Evolutionary conservation across 2,329 filamentous ascomycete species (phyloP).

Genomic region (Albifimbria verrucaria): DNA sequence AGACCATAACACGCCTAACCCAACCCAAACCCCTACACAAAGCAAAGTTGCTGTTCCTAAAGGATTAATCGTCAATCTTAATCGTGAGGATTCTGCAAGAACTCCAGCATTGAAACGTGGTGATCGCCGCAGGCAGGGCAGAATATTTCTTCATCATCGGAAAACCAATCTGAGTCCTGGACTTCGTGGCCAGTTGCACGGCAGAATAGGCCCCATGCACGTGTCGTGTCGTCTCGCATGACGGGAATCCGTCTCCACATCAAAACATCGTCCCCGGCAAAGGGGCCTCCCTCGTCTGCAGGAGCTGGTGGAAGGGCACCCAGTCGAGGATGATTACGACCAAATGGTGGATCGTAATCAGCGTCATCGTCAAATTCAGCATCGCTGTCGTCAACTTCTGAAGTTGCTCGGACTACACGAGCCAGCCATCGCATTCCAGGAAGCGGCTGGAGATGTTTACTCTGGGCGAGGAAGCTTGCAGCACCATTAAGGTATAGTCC

Average conservation of each 20-base stretch:
- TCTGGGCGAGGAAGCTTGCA: constrained; percentile 39
- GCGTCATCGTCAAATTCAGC: constrained; percentile 22
- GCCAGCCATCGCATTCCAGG: constrained; percentile 35
- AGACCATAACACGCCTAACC: too few species aligned
- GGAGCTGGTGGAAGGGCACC: constrained; percentile 38
- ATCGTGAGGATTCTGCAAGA: too few species aligned
- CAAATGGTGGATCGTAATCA: constrained; percentile 19
- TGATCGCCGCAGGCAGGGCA: constrained; percentile 39
- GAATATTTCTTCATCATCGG: constrained; percentile 30
- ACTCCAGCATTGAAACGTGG: not conserved
- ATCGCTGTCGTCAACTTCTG: constrained; percentile 20
- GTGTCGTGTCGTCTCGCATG: constrained; percentile 34
- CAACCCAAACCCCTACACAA: too few species aligned
- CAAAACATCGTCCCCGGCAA: constrained; percentile 41
- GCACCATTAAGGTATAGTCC: constrained; percentile 47
- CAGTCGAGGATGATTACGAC: constrained; percentile 24
- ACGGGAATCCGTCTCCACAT: constrained; percentile 51
- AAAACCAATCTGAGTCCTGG: constrained; percentile 27
- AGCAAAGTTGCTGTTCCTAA: too few species aligned
- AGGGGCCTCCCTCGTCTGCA: constrained; percentile 36
- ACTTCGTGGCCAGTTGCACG: constrained; percentile 35
- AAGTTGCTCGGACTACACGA: constrained; percentile 45
- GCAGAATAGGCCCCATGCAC: constrained; percentile 48
- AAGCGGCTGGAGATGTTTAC: constrained; percentile 36
- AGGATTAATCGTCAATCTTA: too few species aligned